A percentile compares a stretch with the other conserved stretches of the same genome.
These are phyloP conservation scores for Aspergillus kassunensis DNA, from an alignment of 495 filamentous ascomycete genomes.

Conservation along the genomic window DNA sequence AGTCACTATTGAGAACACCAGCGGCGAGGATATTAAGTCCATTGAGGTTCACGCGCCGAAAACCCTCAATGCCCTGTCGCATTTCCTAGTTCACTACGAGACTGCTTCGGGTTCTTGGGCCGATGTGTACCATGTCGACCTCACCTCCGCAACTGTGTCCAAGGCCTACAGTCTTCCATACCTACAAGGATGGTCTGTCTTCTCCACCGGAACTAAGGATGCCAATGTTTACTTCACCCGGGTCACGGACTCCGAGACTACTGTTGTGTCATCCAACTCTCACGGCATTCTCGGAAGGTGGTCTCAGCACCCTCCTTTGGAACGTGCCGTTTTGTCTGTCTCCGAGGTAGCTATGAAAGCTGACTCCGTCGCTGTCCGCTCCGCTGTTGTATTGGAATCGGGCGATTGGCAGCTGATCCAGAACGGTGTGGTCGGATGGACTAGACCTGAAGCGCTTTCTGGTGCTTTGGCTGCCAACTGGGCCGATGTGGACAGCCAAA, in stretches of 20 bases:
- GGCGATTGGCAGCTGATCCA: slow-evolving; percentile 83
- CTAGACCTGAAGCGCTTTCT: slow-evolving; percentile 73
- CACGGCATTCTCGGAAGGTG: slow-evolving; percentile 72
- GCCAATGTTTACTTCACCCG: slow-evolving; percentile 87
- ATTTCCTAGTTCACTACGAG: slow-evolving; percentile 83
- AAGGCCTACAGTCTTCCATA: slow-evolving; percentile 75
- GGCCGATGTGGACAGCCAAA: slow-evolving; percentile 64
- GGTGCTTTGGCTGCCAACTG: slow-evolving; percentile 72
- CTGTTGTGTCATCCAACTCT: slow-evolving; percentile 70
- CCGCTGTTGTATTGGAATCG: slow-evolving; percentile 62
- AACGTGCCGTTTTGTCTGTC: slow-evolving; percentile 57
- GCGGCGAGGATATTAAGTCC: slow-evolving; percentile 56
- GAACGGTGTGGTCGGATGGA: slow-evolving; percentile 78
- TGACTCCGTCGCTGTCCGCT: slow-evolving; percentile 68
- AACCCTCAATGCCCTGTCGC: slow-evolving; percentile 61
- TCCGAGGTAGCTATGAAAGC: slow-evolving; percentile 75
- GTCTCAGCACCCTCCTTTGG: slow-evolving; percentile 46
- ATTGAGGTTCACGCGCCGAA: slow-evolving; percentile 72
- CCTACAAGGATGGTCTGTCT: slow-evolving; percentile 62
- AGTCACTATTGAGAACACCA: slow-evolving; percentile 47
- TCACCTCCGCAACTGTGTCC: slow-evolving; percentile 57
- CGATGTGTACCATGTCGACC: slow-evolving; percentile 79
- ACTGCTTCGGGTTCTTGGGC: slow-evolving; percentile 69
- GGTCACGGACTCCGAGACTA: slow-evolving; percentile 65
- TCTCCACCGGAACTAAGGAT: slow-evolving; percentile 71